These are phyloP conservation scores for Fusarium staphyleae DNA, from an alignment of 2,329 filamentous ascomycete species.

Conservation along the genomic window DNA sequence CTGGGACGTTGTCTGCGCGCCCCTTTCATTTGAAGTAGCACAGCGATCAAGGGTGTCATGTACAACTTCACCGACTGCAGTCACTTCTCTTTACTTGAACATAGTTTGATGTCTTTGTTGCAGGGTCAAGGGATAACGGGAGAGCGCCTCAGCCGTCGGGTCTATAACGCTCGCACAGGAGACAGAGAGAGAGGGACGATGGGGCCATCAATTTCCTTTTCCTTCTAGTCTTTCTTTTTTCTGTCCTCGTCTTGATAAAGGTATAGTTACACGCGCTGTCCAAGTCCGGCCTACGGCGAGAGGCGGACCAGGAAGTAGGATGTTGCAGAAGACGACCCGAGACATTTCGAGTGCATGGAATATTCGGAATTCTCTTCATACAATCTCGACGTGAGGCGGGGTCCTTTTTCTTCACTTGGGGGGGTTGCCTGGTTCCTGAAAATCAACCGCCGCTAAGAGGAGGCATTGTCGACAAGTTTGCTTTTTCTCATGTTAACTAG, in stretches of 20 bases:
- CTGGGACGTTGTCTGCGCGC: not conserved
- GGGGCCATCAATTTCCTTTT: conserved; percentile 2
- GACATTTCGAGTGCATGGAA: not conserved
- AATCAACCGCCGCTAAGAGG: not conserved
- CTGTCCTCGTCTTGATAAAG: not conserved
- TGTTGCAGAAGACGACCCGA: not conserved
- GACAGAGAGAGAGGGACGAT: conserved; percentile 1
- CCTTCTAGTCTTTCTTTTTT: not conserved
- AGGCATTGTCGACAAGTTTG: conserved; percentile 15
- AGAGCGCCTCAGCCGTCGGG: conserved; percentile 12
- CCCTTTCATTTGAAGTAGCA: conserved; percentile 3
- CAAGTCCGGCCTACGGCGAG: conserved; percentile 24
- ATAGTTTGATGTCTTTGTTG: not conserved
- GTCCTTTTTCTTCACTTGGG: not conserved
- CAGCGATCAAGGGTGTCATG: not conserved
- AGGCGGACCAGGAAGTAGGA: conserved; percentile 25
- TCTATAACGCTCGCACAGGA: conserved; percentile 15
- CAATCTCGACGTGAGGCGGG: conserved; percentile 14
- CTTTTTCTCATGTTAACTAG: conserved; percentile 9
- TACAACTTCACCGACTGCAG: not conserved
- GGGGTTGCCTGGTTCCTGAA: conserved; percentile 7
- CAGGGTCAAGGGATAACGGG: not conserved
- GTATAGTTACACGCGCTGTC: conserved; percentile 5
- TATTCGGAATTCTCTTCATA: not conserved
- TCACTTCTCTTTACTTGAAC: not conserved